A percentile compares a stretch with the other conserved stretches of the same genome.
These are phyloP conservation scores for Hypoxylon sp. DNA, from an alignment of 2,329 filamentous ascomycete species.

Conservation along the genomic window DNA sequence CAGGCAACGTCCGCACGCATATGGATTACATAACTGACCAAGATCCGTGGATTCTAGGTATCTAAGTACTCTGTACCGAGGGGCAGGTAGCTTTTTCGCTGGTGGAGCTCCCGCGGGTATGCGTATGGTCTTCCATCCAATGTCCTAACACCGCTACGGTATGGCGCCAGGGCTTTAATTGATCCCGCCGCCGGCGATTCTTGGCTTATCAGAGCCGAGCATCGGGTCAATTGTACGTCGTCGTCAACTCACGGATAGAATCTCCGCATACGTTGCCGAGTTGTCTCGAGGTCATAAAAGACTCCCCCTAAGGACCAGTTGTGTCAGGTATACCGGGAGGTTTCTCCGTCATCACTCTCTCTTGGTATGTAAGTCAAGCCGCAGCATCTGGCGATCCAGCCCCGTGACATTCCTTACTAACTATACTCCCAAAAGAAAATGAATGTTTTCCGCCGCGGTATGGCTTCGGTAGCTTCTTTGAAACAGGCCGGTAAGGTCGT, in stretches of 20 bases:
- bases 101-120: conserved; percentile 27
- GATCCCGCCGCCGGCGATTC: conserved; percentile 30
- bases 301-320: conserved; percentile 7
- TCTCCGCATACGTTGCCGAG: conserved; percentile 41
- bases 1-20: conserved; percentile 17
- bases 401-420: conserved; percentile 31
- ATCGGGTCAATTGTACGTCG: conserved; percentile 30
- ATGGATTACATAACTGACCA: conserved; percentile 9
- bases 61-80: conserved; percentile 30
- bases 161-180: conserved; percentile 40
- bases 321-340: conserved; percentile 20
- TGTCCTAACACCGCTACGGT: conserved; percentile 12
- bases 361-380: conserved; percentile 31
- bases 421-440: conserved; percentile 41
- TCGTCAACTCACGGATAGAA: conserved; percentile 11
- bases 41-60: conserved; percentile 4
- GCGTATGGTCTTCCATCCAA: conserved; percentile 12
- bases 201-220: conserved; percentile 32
- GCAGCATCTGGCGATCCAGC: conserved; percentile 25
- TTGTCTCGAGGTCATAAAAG: conserved; percentile 26
- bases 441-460: conserved; percentile 57
- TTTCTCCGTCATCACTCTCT: conserved; percentile 30
- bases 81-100: conserved; percentile 24
- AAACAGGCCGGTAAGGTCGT: conserved; percentile 80
- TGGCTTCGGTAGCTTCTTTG: conserved; percentile 63